Evolutionary conservation across 169 alveolate genomes (phyloP), one percentile per base, ranked within the genome.

Genomic region (Cryptosporidium sp.): DNA sequence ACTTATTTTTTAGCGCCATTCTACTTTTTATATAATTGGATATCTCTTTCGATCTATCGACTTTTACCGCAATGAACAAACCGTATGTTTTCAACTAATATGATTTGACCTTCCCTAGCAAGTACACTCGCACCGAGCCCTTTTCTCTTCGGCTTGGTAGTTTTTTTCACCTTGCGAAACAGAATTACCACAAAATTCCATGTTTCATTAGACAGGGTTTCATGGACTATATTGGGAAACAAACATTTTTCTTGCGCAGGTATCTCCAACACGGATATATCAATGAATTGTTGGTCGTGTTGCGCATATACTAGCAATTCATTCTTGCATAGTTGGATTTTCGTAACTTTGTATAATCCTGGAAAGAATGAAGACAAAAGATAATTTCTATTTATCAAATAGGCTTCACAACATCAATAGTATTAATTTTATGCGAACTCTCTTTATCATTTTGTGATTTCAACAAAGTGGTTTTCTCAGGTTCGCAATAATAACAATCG

Each of bases 101-200:
- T 14, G 5, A 16, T 48, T 44, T 48, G 12, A 96, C 96, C 91
- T 96, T 97, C 45, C 95, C 98, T 26, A 98, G 97, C 93, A 94
- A 97, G 73, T 96, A 93, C 93, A 94, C 86, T 73, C 86, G 52
- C 86, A 73, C 56, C 60, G 4, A 37, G 10, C 68, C 39, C n/a
- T 18, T 23, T 37, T 52, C 6, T 10, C 2, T 37, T 53, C 12
- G 51, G 72, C 53, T 60, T 37, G 52, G 69, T 18, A 35, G 86
- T 73, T 53, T 58, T 70, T 56, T 75, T 69, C 86, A 62, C 45
- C 72, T 85, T 85, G 84, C 72, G 26, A 85, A 16, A 65, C 0
- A 44, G 71, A 85, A 37, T 2, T 73, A 39, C 85, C 71, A 42
- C 7, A 23, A 16, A 18, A 71, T 16, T 56, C 86, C 68, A n/a